Evolutionary conservation across 495 filamentous ascomycete genomes (phyloP).

Genomic region (Aspergillus egyptiacus): DNA sequence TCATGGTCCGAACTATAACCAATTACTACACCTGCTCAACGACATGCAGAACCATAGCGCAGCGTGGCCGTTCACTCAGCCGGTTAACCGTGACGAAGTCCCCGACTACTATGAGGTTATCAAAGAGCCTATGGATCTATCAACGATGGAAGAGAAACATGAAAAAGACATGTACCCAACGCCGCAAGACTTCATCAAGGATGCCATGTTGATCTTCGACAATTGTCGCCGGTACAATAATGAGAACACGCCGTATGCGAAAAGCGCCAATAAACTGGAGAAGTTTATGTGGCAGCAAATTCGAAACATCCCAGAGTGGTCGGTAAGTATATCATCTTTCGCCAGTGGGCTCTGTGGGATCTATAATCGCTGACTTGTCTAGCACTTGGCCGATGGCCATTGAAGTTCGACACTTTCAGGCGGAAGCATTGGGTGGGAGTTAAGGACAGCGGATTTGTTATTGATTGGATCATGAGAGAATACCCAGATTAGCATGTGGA

Average conservation of each 20-base stretch:
- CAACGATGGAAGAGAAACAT: constrained; percentile 92
- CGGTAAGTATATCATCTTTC: constrained; percentile 45
- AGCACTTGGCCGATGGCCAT: constrained; percentile 47
- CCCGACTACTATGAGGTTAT: constrained; percentile 98
- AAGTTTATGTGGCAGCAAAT: constrained; percentile 97
- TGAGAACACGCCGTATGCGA: constrained; percentile 90
- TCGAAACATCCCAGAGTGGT: constrained; percentile 93
- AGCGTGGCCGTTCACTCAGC: constrained; percentile 90
- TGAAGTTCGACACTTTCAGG: constrained; percentile 11
- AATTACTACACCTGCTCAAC: constrained; percentile 85
- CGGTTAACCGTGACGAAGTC: constrained; percentile 92
- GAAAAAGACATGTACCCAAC: constrained; percentile 88
- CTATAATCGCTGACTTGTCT: constrained; percentile 12
- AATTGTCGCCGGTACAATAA: constrained; percentile 97
- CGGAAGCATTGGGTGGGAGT: constrained; percentile 12
- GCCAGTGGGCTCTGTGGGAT: background rate
- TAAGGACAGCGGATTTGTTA: constrained; percentile 10
- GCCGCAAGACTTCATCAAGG: constrained; percentile 88
- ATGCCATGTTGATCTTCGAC: constrained; percentile 86
- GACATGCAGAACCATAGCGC: constrained; percentile 89
- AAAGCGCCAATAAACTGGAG: constrained; percentile 91
- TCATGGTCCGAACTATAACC: constrained; percentile 93
- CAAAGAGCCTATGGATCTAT: constrained; percentile 94
- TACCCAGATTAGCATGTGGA: constrained; percentile 16
- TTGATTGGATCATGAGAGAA: constrained; percentile 16